Evolutionary conservation across 345 rosid species (phyloP), one percentile per base, ranked within the genome.

Genomic region (Laguncularia racemosa): DNA sequence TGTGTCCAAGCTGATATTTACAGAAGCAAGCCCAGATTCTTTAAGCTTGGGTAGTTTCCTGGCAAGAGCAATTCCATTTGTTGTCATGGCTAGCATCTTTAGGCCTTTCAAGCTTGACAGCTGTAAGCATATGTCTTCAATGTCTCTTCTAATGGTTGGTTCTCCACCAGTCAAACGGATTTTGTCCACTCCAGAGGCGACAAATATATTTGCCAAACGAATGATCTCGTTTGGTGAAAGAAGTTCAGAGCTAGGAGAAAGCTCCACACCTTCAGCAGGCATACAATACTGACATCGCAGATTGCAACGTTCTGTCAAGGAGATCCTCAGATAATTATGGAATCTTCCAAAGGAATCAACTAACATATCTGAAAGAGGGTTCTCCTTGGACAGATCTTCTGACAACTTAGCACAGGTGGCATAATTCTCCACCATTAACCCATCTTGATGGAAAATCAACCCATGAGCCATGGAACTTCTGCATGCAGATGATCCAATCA

Each of bases 101-200:
- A 93, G 83, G 14, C 99, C 99, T 72, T 86, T 75, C 70, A 93
- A 78, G 65, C 50, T 81, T 46, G 96, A 83, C 56, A 93, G 67
- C 56, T 70, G 71, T 38, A 73, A 70, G 73, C 97, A 89, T 14
- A 85, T 79, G 17, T 85, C 96, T 53, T 82, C 89, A 13, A 93
- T 80, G 58, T 89, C 99, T 50, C 82, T 86, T 72, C 96, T 79
- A 59, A 85, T 48, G 0, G 99, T 83, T 2, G 97, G 99, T 80
- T 93, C 97, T 14, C 99, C 99, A 55, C 99, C 97, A 0, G 99
- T 93, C 61, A 93, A 73, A 45, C 99, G 79, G 67, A 93, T 89
- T 71, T 93, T 93, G 55, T 89, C 65, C 48, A 93, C 96, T 0
- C 99, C 99, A 46, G 96, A 81, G 61, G 76, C 61, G 20, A 89